Evolutionary conservation across 495 filamentous ascomycete genomes (phyloP), one percentile per base, ranked within the genome.

Genomic region (Lentithecium fluviatile): DNA sequence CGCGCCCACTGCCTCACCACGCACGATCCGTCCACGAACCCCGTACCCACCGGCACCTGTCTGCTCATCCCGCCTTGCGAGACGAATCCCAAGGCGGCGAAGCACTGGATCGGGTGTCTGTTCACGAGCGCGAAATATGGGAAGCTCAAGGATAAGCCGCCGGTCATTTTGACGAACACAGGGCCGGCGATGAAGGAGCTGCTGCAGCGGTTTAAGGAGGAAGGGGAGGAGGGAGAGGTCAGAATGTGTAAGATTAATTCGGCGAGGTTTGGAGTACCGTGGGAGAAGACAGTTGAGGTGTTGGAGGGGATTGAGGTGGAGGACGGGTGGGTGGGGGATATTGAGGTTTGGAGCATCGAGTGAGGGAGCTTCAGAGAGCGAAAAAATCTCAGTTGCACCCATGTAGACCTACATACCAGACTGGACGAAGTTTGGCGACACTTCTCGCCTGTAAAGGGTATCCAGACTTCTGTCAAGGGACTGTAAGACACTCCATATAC

Each of bases 181-280:
- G 60, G 59, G 5, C 58, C 64, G 46, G 73, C 73, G 13, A 69
- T 75, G 66, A 42, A 47, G 40, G 62, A 69, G 42, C 56, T 76
- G 52, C 52, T 76, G 19, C 19, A 43, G 37, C 60, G 66, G 47
- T 50, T 74, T 11, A 20, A 36, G 26, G 64, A 64, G 12, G 58
- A 38, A 25, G 42, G 62, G 10, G 42, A 29, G 15, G 51, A 74
- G 11, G 51, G 25, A 10, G 69, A 63, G 52, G 45, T 74, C 34
- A 46, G 70, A 20, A 74, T 75, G 64, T 74, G 72, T 40, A 62
- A 66, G 61, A 77, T 77, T 48, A 77, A 77, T 53, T 66, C 68
- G 32, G 74, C 67, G 13, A 50, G 65, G 55, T 77, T 77, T 57
- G 60, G 50, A 13, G 73, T 77, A 36, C 64, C 66, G 24, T 77